phyloP scores from a whole-genome alignment of 2,329 filamentous ascomycete genomes.

The Aspergillus japonicus region DNA sequence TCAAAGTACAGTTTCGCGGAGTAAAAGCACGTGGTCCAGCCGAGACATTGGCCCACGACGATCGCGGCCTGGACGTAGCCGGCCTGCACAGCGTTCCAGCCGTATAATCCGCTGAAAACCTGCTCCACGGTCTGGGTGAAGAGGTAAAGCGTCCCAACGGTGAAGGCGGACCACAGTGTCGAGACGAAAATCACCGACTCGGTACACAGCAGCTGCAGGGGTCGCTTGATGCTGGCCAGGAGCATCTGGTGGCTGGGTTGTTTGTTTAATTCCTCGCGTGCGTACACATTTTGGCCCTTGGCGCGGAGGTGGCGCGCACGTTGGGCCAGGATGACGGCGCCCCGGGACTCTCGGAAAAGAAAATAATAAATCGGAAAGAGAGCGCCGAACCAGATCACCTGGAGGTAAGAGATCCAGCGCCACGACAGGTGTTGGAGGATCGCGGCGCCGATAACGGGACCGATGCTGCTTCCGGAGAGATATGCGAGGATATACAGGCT shows the following conservation, averaged over 20 bases:
- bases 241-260: constrained; percentile 28
- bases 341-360: constrained; percentile 43
- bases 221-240: constrained; percentile 37
- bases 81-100: constrained; percentile 30
- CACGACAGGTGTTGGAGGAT: constrained; percentile 25
- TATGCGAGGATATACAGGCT: constrained; percentile 45
- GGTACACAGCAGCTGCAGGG: constrained; percentile 40
- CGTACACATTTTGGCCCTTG: constrained; percentile 28
- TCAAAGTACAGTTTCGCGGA: constrained; percentile 25
- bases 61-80: constrained; percentile 44
- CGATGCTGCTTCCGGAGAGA: constrained; percentile 45
- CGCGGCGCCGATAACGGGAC: constrained; percentile 46
- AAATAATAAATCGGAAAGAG: constrained; percentile 42
- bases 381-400: constrained; percentile 40
- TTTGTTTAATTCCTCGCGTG: constrained; percentile 39
- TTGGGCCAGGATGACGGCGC: constrained; percentile 40
- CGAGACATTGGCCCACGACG: constrained; percentile 43
- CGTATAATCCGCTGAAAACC: constrained; percentile 38
- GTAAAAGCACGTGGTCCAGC: constrained; percentile 33
- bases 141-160: constrained; percentile 45
- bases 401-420: constrained; percentile 26
- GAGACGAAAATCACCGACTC: constrained; percentile 46
- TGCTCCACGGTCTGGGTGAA: constrained; percentile 46
- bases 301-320: constrained; percentile 39
- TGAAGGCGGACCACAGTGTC: constrained; percentile 47